Evolutionary conservation across 176 grass and related monocot genomes (phyloP), one percentile per base, ranked within the genome.

Genomic region (Leersia perrieri): DNA sequence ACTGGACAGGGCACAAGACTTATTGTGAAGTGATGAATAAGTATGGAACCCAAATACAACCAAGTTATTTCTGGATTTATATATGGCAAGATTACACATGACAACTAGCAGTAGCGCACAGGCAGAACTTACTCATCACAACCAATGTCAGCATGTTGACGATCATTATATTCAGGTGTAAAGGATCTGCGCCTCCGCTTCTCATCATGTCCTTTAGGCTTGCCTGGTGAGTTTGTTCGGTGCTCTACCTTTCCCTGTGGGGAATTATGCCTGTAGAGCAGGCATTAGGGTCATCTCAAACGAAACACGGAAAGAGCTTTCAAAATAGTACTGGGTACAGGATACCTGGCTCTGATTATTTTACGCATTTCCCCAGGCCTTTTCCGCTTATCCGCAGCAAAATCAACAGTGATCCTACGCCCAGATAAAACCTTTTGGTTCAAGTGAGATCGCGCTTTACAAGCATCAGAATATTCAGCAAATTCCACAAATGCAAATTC

Each of bases 401-500:
- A 72, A 87, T 91, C 92, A 68, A 98, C 95, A 35, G 82, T 92
- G 67, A 98, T 92, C 70, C 94, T 90, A 68, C 86, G 88, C 31
- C 92, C 95, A 72, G 80, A 75, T 66, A 98, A 75, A 63, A 98
- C 64, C 84, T 86, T 84, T 44, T 55, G 83, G 78, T 94, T 93
- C 95, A 98, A 94, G 81, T 83, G 92, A 85, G 90, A 90, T 36
- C 89, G 92, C 1, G 95, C 95, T 64, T 94, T 88, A 66, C 90
- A 90, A 60, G 95, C 95, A 36, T 94, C 95, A 80, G 36, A 82
- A 60, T 89, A 75, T 45, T 94, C 92, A 75, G 85, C 86, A 77
- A 91, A 98, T 69, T 98, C 90, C 53, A 98, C 83, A 71, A 98
- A 98, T 67, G 85, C 95, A 87, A 98, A 94, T 5, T 92, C 95